Conservation (phyloP, 345 rosid species). For the Dovyalis caffra region DNA sequence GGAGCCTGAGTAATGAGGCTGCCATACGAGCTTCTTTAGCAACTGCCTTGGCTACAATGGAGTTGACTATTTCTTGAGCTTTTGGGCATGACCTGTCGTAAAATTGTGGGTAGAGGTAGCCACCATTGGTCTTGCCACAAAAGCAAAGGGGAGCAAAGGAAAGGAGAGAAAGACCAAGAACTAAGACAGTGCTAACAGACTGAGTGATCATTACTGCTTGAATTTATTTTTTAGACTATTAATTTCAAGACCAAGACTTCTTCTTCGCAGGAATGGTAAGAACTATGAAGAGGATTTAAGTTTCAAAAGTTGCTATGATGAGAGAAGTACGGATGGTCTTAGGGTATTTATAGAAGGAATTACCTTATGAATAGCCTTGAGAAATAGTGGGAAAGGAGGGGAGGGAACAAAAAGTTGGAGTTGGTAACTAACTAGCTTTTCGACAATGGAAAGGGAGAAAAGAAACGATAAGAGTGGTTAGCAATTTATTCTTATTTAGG, state of each 20-base stretch:
- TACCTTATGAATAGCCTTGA: slow-evolving; percentile 15
- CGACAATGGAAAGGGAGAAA: slow-evolving; percentile 6
- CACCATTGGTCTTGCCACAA: slow-evolving; percentile 27
- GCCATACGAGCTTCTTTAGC: slow-evolving; percentile 33
- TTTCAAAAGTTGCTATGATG: slow-evolving; percentile 21
- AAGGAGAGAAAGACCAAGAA: slow-evolving; percentile 38
- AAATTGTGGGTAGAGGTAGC: slow-evolving; percentile 31
- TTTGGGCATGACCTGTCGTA: slow-evolving; percentile 26
- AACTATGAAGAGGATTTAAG: background rate
- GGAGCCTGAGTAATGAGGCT: slow-evolving; percentile 31
- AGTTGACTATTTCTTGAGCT: slow-evolving; percentile 20
- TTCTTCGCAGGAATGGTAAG: slow-evolving; percentile 7
- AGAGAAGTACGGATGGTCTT: background rate
- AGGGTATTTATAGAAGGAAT: slow-evolving; percentile 38
- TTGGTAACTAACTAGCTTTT: slow-evolving; percentile 34
- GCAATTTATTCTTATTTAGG: slow-evolving; percentile 17
- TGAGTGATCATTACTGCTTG: slow-evolving; percentile 40
- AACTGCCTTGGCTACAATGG: slow-evolving; percentile 27
- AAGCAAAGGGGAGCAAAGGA: slow-evolving; percentile 48
- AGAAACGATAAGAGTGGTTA: slow-evolving; percentile 37
- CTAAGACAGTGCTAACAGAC: slow-evolving; percentile 17
- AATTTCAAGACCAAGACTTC: slow-evolving; percentile 10
- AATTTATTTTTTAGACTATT: background rate
- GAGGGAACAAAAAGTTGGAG: slow-evolving; percentile 32
- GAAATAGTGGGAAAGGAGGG: slow-evolving; percentile 12